Evolutionary conservation across 139 green algal genomes (phyloP).

Genomic region (Pseudopediastrum boryanum): DNA sequence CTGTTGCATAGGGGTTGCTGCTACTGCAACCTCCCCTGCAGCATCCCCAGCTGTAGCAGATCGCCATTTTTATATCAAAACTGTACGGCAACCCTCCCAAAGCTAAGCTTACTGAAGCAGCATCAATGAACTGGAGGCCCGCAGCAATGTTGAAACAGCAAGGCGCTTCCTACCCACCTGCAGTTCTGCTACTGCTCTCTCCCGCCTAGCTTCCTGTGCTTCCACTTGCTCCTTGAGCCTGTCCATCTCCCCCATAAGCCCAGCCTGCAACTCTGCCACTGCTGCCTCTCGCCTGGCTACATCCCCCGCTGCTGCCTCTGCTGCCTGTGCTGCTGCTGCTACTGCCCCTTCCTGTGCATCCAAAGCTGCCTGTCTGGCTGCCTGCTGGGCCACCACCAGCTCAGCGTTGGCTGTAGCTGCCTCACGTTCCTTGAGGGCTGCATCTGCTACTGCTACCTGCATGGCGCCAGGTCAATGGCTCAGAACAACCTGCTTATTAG

Average conservation of each 20-base stretch:
- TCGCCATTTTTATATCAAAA: too few relatives aligned
- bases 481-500: too few relatives aligned
- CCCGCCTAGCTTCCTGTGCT: slow-evolving; percentile 2
- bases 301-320: background rate
- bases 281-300: slow-evolving; percentile 8
- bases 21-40: too few relatives aligned
- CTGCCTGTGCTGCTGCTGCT: slow-evolving; percentile 14
- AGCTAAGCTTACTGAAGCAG: too few relatives aligned
- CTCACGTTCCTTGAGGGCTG: slow-evolving; percentile 9
- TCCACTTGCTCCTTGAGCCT: slow-evolving; percentile 13
- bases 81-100: too few relatives aligned
- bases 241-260: slow-evolving; percentile 11
- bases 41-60: too few relatives aligned
- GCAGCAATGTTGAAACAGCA: too few relatives aligned
- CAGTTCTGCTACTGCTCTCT: slow-evolving; percentile 15
- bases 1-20: too few relatives aligned
- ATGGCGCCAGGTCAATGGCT: too few relatives aligned
- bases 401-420: slow-evolving; percentile 8
- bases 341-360: slow-evolving; percentile 5
- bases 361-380: slow-evolving; percentile 8
- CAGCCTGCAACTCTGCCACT: slow-evolving; percentile 27
- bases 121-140: too few relatives aligned
- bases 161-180: too few relatives aligned
- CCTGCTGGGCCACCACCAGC: background rate
- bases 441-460: slow-evolving; percentile 20